Base-by-base conservation (phyloP, 2,329 filamentous ascomycete genomes). In the Cryphonectria parasitica region DNA sequence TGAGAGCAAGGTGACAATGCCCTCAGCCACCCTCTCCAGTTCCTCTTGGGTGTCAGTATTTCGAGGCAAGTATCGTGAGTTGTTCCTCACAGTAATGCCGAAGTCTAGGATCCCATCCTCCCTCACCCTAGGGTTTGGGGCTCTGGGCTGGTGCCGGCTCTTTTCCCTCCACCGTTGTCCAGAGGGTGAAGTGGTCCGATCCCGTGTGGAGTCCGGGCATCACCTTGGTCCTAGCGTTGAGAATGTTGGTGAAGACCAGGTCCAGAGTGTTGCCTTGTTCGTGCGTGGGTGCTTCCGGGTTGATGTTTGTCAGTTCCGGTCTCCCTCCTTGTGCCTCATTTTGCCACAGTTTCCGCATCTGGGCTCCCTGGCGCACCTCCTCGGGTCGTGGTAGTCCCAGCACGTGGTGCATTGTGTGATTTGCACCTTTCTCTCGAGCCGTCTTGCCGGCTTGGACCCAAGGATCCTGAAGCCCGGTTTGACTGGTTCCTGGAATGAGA, bases 121-220 rank as follows among this genome's bases (percentile, higher is more conserved):
- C 13, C 17, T 0, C 0, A 49, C 45, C 17, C 7, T 49, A n/a
- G 1, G 17, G 45, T 6, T 49, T 49, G 2, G 17, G 45, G 17
- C 0, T 5, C 17, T 2, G 19, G 17, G 45, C 1, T 1, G 17
- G 2, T 2, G 45, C 2, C 0, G 17, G 17, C 7, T 7, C 17
- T 17, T 6, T 49, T n/a, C 45, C 45, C 3, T 49, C 45, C 7
- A 49, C 45, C 22, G 17, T 49, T 2, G 45, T 49, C 45, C 17
- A 49, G 45, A 49, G 45, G 6, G 45, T 49, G 45, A 19, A 49
- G 45, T 22, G 45, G 17, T 49, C 45, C 15, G 45, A 49, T 2
- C 45, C 45, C 3, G 17, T n/a, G 3, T 49, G 17, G 4, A 49
- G 45, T 1, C 17, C 17, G 0, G 45, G 45, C 17, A 49, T 49